A percentile compares a stretch with the other conserved stretches of the same genome.
Conservation (phyloP, 495 filamentous ascomycete genomes). For the Penicillium salamii region DNA sequence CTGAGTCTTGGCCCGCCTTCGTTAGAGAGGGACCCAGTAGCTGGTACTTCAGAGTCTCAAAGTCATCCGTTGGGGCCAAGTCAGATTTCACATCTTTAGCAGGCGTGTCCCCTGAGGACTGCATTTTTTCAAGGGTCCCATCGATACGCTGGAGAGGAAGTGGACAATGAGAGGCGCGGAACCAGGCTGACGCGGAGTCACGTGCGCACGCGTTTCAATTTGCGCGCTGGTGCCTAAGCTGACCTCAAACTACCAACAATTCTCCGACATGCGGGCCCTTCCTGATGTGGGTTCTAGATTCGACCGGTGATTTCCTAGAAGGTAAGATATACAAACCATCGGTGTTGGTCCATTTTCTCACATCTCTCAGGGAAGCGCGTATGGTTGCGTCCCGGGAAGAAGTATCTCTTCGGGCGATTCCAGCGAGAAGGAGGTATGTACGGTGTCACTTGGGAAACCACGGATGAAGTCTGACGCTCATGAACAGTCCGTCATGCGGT, state of each 20-base stretch:
- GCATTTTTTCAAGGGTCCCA: slow-evolving; percentile 22
- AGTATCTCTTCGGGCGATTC: slow-evolving; percentile 73
- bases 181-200: slow-evolving; percentile 28
- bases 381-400: slow-evolving; percentile 80
- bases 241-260: slow-evolving; percentile 3
- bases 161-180: slow-evolving; percentile 9
- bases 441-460: slow-evolving; percentile 10
- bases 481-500: slow-evolving; percentile 54
- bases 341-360: slow-evolving; percentile 14
- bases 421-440: slow-evolving; percentile 46
- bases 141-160: slow-evolving; percentile 3
- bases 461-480: slow-evolving; percentile 3
- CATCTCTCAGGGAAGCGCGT: slow-evolving; percentile 58
- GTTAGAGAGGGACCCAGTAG: slow-evolving; percentile 91
- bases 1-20: slow-evolving; percentile 89
- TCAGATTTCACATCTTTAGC: slow-evolving; percentile 9
- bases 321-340: slow-evolving; percentile 20
- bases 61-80: slow-evolving; percentile 20
- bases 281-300: slow-evolving; percentile 48
- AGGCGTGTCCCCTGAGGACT: slow-evolving; percentile 20
- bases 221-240: slow-evolving; percentile 19
- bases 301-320: slow-evolving; percentile 42
- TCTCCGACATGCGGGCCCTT: slow-evolving; percentile 6
- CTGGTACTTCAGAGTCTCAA: slow-evolving; percentile 60
- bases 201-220: slow-evolving; percentile 38